phyloP scores from a whole-genome alignment of 139 green algal species.

The Coelastrella sp. region DNA sequence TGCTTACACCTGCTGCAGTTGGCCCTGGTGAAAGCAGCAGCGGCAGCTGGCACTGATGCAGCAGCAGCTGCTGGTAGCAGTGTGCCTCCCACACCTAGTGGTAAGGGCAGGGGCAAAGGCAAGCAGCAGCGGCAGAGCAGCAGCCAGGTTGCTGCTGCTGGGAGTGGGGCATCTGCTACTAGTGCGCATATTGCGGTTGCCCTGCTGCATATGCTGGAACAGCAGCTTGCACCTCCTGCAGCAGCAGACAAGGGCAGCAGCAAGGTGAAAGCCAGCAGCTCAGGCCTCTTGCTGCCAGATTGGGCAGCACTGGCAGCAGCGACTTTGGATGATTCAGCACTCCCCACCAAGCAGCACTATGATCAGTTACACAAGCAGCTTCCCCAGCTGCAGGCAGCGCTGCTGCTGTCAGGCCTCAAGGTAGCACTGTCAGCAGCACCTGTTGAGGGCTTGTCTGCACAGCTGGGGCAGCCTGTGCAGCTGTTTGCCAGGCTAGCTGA shows the following conservation, averaged over 20 bases:
- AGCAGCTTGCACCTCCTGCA: neutral
- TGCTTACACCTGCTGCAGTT: conserved; percentile 58
- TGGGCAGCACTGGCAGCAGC: no score
- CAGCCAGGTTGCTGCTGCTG: no score
- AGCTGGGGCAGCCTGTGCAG: conserved; percentile 13
- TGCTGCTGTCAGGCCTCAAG: conserved; percentile 14
- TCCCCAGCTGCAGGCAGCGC: conserved; percentile 17
- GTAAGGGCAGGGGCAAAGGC: neutral
- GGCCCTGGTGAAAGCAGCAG: conserved; percentile 9
- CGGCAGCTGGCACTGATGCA: neutral
- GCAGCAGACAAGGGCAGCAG: neutral
- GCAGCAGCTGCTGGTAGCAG: neutral
- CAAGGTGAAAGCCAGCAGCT: no score
- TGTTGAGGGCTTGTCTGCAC: neutral
- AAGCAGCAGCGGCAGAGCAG: neutral
- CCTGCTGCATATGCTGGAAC: conserved; percentile 6
- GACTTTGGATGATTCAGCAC: neutral
- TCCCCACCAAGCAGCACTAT: conserved; percentile 30
- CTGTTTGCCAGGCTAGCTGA: conserved; percentile 25
- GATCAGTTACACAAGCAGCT: conserved; percentile 29
- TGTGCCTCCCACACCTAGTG: neutral
- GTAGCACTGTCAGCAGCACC: neutral
- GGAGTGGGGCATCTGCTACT: no score
- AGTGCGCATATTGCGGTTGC: conserved; percentile 6
- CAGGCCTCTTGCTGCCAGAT: neutral